These are phyloP conservation scores for Kentomonas sorsogonicus DNA, from an alignment of 208 protist genomes.

Conservation along the genomic window DNA sequence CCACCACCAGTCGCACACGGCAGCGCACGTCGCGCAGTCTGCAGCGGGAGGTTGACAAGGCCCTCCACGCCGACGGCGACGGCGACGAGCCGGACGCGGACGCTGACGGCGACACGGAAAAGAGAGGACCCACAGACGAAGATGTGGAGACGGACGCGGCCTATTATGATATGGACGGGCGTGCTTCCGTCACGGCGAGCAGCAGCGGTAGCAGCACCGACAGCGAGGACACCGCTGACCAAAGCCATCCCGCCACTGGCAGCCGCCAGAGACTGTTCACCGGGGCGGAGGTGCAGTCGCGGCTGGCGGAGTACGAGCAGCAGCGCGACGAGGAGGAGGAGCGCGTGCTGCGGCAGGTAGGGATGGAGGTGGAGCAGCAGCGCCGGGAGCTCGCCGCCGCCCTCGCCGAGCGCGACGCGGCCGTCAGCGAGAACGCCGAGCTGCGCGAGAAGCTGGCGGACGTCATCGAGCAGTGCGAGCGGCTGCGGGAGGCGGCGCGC, in stretches of 20 bases:
- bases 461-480: slow-evolving; percentile 16
- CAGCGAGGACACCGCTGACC: too few species aligned
- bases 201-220: too few species aligned
- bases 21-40: too few species aligned
- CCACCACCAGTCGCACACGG: background rate
- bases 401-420: slow-evolving; percentile 17
- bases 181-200: too few species aligned
- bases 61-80: background rate
- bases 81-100: background rate
- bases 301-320: slow-evolving; percentile 51
- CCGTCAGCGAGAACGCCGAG: slow-evolving; percentile 15
- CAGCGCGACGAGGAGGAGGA: slow-evolving; percentile 67
- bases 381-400: slow-evolving; percentile 33
- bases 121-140: background rate
- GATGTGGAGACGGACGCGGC: too few species aligned
- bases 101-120: background rate
- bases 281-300: slow-evolving; percentile 28
- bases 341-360: slow-evolving; percentile 52
- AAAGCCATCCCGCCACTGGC: too few species aligned
- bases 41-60: slow-evolving; percentile 13
- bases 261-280: too few species aligned
- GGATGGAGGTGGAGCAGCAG: slow-evolving; percentile 59
- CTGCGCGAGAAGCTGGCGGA: slow-evolving; percentile 23
- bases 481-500: slow-evolving; percentile 24
- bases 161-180: too few species aligned